Evolutionary conservation across 805 yeast species (phyloP), one percentile per base, ranked within the genome.

Genomic region (Saccharomycopsis capsularis): DNA sequence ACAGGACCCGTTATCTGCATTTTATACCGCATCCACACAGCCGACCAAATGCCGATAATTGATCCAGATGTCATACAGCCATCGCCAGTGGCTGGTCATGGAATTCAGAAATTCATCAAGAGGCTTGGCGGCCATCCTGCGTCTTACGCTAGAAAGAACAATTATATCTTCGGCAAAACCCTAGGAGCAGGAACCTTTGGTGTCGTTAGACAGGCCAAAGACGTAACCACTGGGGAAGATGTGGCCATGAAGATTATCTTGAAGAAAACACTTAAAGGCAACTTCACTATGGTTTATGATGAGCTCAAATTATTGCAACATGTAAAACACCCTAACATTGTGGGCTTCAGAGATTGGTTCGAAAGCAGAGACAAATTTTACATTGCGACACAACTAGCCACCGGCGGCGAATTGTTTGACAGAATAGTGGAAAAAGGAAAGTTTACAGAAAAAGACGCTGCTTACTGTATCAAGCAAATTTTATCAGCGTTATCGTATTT

Each of bases 181-280:
- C 67, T 90, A 11, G 98, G 98, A 7, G 97, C 97, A 0, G 98
- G 99, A 3, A 79, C 95, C 0, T 93, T 88, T 65, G 98, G 99
- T 36, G 82, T 91, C 2, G 98, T 91, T 3, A 74, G 95, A 57
- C 75, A 77, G 55, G 98, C 96, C 2, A 69, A 77, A 35, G 61
- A 65, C 46, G 59, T 68, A 30, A 62, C 66, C 7, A 75, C 77
- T 1, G 65, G 67, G 38, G 88, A 87, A 57, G 80, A 84, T 51
- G 95, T 89, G 15, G 98, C 98, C 0, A 77, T 91, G 55, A 91
- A 91, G 68, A 88, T 91, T 59, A 82, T 91, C 34, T 66, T 89
- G 59, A 89, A 89, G 66, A 86, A 88, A 60, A 86, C 91, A 15
- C 72, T 91, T 57, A 78, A 81, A 60, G 91, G 89, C 4, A 80